Evolutionary conservation across 345 rosid genomes (phyloP).

Genomic region (Mallotus nudiflorus): DNA sequence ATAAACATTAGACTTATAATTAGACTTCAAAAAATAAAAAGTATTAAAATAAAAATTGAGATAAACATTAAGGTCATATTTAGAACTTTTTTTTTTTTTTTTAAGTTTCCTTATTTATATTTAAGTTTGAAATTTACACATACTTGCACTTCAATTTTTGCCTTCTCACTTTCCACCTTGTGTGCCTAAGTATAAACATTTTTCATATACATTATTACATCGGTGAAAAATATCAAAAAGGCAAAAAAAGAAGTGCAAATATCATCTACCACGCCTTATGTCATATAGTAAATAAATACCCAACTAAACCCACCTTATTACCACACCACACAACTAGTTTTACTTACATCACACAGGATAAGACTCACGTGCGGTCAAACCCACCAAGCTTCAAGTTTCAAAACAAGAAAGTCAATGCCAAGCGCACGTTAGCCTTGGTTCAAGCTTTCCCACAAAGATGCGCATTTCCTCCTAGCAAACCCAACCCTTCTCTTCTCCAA

Average conservation of each 20-base stretch:
- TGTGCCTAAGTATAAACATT: conserved; percentile 6
- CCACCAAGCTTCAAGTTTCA: not conserved
- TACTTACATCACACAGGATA: not conserved
- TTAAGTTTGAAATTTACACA: too few species aligned
- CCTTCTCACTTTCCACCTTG: conserved; percentile 18
- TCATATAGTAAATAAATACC: too few species aligned
- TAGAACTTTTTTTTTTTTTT: too few species aligned
- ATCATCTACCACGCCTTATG: too few species aligned
- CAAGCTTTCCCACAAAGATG: conserved; percentile 76
- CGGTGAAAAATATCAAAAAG: conserved; percentile 25
- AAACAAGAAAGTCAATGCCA: conserved; percentile 13
- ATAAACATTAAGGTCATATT: too few species aligned
- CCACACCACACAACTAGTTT: not conserved
- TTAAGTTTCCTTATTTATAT: too few species aligned
- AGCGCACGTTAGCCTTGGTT: conserved; percentile 41
- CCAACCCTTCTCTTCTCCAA: conserved; percentile 72
- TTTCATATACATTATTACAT: not conserved
- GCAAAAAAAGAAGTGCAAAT: conserved; percentile 24
- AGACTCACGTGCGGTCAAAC: conserved; percentile 8
- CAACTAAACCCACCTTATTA: not conserved
- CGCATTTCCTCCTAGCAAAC: conserved; percentile 79
- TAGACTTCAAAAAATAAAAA: too few species aligned
- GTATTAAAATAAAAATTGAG: too few species aligned
- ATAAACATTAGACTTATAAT: too few species aligned
- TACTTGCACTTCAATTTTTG: conserved; percentile 27